Evolutionary conservation across 768 basidiomycete genomes (phyloP), one percentile per base, ranked within the genome.

Genomic region (Saitozyma podzolica): DNA sequence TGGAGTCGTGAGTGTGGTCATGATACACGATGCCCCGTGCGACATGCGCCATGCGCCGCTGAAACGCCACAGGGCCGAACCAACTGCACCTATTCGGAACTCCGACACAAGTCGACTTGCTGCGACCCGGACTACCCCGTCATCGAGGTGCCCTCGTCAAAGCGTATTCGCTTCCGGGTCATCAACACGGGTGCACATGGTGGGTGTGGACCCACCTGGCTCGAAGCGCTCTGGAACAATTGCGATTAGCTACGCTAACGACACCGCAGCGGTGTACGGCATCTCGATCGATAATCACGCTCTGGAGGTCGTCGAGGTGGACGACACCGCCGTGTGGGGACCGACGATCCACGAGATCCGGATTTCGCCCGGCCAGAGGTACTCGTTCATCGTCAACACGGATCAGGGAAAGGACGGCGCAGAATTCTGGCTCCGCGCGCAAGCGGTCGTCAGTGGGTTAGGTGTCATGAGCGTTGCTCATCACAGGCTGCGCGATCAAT

Each of bases 381-480:
- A 67, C 45, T 70, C 68, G 8, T 62, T 65, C 49, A 54, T 76
- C 50, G 49, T 76, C 42, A 59, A 66, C 48, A 72, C 72, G 9
- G 51, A 59, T 14, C 45, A 54, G 17, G 64, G 70, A 42, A 8
- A 43, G 17, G 47, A 40, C 13, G 72, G 74, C 11, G 70, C 69
- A 19, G 59, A 58, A 9, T 72, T 62, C 50, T 63, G 54, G 50
- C 47, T 72, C 7, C 54, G 70, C n/a, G 51, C 48, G 11, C 54
- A 50, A 17, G 50, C 57, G 3, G 67, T 61, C 11, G 45, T 52
- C 19, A 58, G 62, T 61, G 41, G 20, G 64, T 53, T 13, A 5
- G 29, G 29, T 29, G 29, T 29, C 5, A 2, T 5, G 29, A 29
- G 5, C 29, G 29, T 29, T 29, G 29, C 29, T 29, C 29, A 29